phyloP scores from a whole-genome alignment of 306 rosid species.

The Rosa multiflora region DNA sequence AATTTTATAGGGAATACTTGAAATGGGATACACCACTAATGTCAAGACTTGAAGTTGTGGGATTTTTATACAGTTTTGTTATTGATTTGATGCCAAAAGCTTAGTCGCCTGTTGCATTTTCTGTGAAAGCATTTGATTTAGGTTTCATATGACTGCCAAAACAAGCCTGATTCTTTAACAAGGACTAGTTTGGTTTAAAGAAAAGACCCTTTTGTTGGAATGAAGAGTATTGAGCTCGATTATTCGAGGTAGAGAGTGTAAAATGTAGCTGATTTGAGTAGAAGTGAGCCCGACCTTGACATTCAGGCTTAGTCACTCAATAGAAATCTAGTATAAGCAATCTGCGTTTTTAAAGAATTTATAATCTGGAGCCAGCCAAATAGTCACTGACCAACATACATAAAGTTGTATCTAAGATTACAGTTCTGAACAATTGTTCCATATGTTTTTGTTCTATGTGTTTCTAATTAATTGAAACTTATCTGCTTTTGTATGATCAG shows the following conservation, averaged over 20 bases:
- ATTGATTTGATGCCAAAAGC: neutral
- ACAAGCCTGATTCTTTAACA: neutral
- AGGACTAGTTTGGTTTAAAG: neutral
- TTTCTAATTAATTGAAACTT: neutral
- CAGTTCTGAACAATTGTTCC: no score
- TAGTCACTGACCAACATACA: neutral
- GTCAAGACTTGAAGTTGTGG: neutral
- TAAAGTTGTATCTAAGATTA: neutral
- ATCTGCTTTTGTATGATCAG: constrained; percentile 31
- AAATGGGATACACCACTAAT: no score
- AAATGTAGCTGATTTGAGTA: neutral
- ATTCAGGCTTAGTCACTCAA: neutral
- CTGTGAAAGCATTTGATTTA: neutral
- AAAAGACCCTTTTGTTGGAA: neutral
- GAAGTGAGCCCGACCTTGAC: neutral
- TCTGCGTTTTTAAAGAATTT: neutral
- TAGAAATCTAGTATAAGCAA: neutral
- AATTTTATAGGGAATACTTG: neutral
- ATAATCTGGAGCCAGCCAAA: neutral
- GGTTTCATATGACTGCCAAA: neutral
- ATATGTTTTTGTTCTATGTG: no score
- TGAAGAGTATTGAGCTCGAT: neutral
- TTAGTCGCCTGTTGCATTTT: neutral
- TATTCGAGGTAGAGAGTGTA: neutral
- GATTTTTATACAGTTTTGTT: neutral